Evolutionary conservation across 805 yeast species (phyloP), one percentile per base, ranked within the genome.

Genomic region (Ogataea haglerorum): DNA sequence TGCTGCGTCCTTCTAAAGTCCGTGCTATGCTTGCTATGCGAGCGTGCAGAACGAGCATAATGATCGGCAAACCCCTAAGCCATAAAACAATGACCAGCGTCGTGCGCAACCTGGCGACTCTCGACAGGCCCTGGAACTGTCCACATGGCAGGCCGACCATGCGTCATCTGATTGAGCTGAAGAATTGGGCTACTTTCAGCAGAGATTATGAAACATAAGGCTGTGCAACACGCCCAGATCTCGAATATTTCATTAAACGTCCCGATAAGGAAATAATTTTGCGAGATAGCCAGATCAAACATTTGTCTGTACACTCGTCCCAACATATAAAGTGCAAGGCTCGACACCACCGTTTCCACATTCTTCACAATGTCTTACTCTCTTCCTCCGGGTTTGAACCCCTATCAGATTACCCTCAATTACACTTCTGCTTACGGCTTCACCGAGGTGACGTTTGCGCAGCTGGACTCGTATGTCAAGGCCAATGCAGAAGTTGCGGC

Each of bases 111-210:
- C 65, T 93, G 38, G 77, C 91, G 10, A 66, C 60, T 0, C 68
- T 93, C 27, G 90, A 88, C 46, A 86, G 87, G 57, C 99, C 99
- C 0, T 93, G 99, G 99, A 84, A 82, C 52, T 80, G 89, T 56
- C 99, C 99, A 0, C 99, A 93, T 63, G 99, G 99, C 0, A 69
- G 99, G 48, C 99, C 99, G 0, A 93, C 99, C 1, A 80, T 93
- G 84, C 73, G 99, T 40, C 97, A 91, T 61, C 68, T 91, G 43
- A 77, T 82, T 45, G 88, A 85, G 41, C 55, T 82, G 27, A 60
- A 67, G 30, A 61, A 66, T 33, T 70, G 78, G 74, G 51, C 56
- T 15, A 50, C 71, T 0, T 76, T 75, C 47, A 52, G 52, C 8
- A 64, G 63, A 2, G 82, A 77, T 51, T 72, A 73, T 38, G 35